phyloP scores from a whole-genome alignment of 306 rosid species.

The Sechiopsis laciniata region DNA sequence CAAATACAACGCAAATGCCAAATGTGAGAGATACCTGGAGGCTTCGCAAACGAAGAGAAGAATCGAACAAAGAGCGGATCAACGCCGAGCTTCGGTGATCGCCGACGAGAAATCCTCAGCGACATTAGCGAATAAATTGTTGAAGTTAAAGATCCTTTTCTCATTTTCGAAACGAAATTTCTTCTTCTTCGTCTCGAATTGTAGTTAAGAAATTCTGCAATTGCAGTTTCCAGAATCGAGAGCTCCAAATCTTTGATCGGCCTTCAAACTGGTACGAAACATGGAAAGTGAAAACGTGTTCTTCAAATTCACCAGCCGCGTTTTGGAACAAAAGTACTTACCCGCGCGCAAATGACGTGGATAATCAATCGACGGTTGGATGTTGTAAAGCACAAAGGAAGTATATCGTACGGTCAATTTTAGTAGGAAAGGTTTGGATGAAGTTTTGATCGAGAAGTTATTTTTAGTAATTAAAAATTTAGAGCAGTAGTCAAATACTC shows the following conservation, averaged over 20 bases:
- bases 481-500: too few relatives aligned
- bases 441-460: too few relatives aligned
- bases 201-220: neutral
- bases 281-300: slow-evolving; percentile 12
- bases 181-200: neutral
- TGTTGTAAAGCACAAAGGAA: neutral
- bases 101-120: slow-evolving; percentile 6
- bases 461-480: too few relatives aligned
- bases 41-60: slow-evolving; percentile 17
- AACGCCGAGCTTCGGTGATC: neutral
- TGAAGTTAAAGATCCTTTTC: slow-evolving; percentile 15
- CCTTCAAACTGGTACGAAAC: neutral
- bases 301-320: slow-evolving; percentile 11
- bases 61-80: slow-evolving; percentile 8
- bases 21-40: slow-evolving; percentile 12
- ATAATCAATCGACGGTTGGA: neutral
- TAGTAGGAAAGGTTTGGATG: too few relatives aligned
- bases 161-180: slow-evolving; percentile 2
- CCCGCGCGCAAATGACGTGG: slow-evolving; percentile 21
- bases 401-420: neutral
- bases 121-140: slow-evolving; percentile 10
- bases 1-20: neutral
- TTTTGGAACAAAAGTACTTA: neutral
- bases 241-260: neutral
- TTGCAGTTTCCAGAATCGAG: neutral